Conservation (phyloP, 768 basidiomycete genomes). For the Collybiopsis confluens region DNA sequence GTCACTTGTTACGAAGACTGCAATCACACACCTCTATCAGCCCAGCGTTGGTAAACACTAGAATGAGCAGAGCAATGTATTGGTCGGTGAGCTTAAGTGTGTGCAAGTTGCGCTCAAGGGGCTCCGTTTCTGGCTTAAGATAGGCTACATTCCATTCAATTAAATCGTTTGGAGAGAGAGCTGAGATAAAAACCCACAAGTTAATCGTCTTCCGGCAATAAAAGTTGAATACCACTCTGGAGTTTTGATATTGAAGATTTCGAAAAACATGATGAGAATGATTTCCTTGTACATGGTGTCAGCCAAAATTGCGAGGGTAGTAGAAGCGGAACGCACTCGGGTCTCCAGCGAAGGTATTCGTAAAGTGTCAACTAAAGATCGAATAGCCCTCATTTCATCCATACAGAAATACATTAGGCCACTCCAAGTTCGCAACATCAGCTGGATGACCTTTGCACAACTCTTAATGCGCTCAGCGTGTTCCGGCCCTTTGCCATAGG, state of each 20-base stretch:
- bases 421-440: conserved; percentile 90
- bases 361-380: conserved; percentile 79
- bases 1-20: too few relatives aligned
- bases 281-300: conserved; percentile 61
- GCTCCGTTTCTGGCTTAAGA: conserved; percentile 30
- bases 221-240: conserved; percentile 94
- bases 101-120: conserved; percentile 44
- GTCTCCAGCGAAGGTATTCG: conserved; percentile 85
- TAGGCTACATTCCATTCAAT: conserved; percentile 47
- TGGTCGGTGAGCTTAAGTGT: conserved; percentile 86
- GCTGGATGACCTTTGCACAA: conserved; percentile 71
- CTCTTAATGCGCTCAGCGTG: conserved; percentile 78
- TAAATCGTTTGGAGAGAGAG: not conserved
- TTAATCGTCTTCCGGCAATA: conserved; percentile 82
- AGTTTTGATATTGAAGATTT: conserved; percentile 84
- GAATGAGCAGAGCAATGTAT: conserved; percentile 80
- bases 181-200: conserved; percentile 50
- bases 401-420: conserved; percentile 94
- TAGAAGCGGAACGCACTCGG: conserved; percentile 48
- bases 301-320: not conserved
- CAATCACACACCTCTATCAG: conserved; percentile 70
- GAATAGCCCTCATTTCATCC: conserved; percentile 82
- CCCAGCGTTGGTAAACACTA: conserved; percentile 84
- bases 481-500: conserved; percentile 78
- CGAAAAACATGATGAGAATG: conserved; percentile 91